phyloP scores from a whole-genome alignment of 805 yeast species.

The Wickerhamomyces pijperi region DNA sequence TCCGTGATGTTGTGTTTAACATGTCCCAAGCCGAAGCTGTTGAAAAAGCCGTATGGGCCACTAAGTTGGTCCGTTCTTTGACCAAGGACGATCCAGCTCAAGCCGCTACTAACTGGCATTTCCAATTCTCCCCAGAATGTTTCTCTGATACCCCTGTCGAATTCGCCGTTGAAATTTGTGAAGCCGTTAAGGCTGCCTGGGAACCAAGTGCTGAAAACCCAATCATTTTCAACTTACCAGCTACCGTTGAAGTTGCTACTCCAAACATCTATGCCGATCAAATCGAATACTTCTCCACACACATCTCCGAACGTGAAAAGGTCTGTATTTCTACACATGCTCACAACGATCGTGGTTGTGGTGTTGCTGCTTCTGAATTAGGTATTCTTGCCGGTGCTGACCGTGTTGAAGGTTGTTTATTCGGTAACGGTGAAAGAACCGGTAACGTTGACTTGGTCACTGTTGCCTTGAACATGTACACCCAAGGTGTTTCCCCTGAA shows the following conservation, averaged over 20 bases:
- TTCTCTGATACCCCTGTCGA: conserved; percentile 67
- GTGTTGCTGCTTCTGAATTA: conserved; percentile 73
- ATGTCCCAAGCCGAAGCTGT: conserved; percentile 62
- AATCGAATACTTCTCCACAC: conserved; percentile 60
- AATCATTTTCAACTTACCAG: conserved; percentile 69
- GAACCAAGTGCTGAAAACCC: conserved; percentile 68
- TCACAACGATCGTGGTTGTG: conserved; percentile 77
- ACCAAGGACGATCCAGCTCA: conserved; percentile 66
- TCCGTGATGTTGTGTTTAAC: conserved; percentile 66
- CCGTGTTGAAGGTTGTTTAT: conserved; percentile 74
- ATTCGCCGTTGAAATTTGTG: conserved; percentile 66
- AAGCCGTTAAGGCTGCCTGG: conserved; percentile 72
- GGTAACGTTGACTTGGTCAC: conserved; percentile 76
- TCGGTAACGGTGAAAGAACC: conserved; percentile 79
- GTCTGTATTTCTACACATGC: conserved; percentile 61
- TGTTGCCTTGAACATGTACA: conserved; percentile 66
- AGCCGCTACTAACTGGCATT: conserved; percentile 56
- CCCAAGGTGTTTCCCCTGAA: conserved; percentile 64
- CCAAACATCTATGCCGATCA: conserved; percentile 77
- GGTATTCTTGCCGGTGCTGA: conserved; percentile 79
- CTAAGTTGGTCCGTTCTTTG: conserved; percentile 53
- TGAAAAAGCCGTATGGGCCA: conserved; percentile 58
- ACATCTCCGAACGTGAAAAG: conserved; percentile 62
- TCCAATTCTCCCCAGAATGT: conserved; percentile 71
- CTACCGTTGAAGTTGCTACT: conserved; percentile 68